Conservation (phyloP, 2,329 filamentous ascomycete genomes). For the Exophiala dermatitidis region DNA sequence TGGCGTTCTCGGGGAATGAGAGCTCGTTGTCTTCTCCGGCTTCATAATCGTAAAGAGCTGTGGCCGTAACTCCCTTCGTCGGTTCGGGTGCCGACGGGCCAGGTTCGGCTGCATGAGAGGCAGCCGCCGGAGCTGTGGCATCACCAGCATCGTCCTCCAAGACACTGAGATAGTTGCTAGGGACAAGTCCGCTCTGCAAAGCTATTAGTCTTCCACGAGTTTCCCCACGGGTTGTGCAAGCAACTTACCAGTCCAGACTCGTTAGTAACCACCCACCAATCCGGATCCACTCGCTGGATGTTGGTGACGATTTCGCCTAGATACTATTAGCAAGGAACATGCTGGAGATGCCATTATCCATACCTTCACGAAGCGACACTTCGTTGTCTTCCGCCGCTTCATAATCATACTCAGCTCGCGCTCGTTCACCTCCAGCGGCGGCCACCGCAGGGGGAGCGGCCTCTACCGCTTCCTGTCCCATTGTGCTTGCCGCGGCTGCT, state of each 20-base stretch:
- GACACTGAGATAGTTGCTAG: slow-evolving; percentile 92
- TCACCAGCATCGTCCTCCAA: slow-evolving; percentile 45
- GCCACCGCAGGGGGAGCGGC: slow-evolving; percentile 38
- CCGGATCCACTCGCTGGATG: slow-evolving; percentile 95
- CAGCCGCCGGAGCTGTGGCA: slow-evolving; percentile 30
- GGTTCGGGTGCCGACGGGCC: slow-evolving; percentile 28
- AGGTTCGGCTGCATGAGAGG: slow-evolving; percentile 35
- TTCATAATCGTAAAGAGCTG: slow-evolving; percentile 90
- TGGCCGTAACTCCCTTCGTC: slow-evolving; percentile 58
- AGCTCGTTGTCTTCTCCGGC: slow-evolving; percentile 85
- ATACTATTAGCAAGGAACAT: not conserved
- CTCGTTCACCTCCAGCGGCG: slow-evolving; percentile 54
- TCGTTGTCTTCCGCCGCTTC: slow-evolving; percentile 98
- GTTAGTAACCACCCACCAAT: slow-evolving; percentile 99
- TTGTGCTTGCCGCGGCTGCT: slow-evolving; percentile 46
- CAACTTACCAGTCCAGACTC: slow-evolving; percentile 59
- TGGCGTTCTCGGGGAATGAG: slow-evolving; percentile 84
- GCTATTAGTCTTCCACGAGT: not conserved
- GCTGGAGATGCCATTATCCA: not conserved
- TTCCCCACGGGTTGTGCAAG: not conserved
- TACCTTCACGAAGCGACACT: slow-evolving; percentile 76
- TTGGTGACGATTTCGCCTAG: slow-evolving; percentile 66
- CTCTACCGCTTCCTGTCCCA: slow-evolving; percentile 41
- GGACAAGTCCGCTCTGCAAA: slow-evolving; percentile 63
- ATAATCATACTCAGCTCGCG: slow-evolving; percentile 86